Evolutionary conservation across 2,329 filamentous ascomycete species (phyloP), one percentile per base, ranked within the genome.

Genomic region (Byssothecium circinans): DNA sequence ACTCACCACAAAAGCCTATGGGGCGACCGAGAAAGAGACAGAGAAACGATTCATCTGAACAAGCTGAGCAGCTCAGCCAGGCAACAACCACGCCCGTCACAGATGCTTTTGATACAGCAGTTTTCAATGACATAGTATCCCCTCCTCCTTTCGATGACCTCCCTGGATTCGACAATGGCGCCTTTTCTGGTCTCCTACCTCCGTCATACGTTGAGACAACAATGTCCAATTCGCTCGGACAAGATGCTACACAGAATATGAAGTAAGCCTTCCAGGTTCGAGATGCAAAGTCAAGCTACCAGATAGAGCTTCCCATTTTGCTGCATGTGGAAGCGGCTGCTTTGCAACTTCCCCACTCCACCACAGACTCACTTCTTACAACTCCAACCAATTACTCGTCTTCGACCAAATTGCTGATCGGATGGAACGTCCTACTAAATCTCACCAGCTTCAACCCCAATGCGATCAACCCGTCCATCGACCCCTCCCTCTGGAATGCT

Each of bases 1-100:
- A 78, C 57, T 78, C 75, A 19, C 61, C 64, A 2, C 75, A 75
- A 43, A 78, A 77, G 58, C 71, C 66, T 29, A 80, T 79, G 77
- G 77, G 77, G 8, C 59, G 77, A 35, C 77, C 77, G n/a, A 72
- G 73, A 50, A 80, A 79, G 58, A 68, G 76, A 42, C 61, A 63
- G 48, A 61, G 70, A 40, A 64, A 67, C n/a, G 65, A 57, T 41
- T 45, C 41, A 12, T 52, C 27, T 10, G 45, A 48, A 20, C 36
- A 46, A 27, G 33, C 35, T 20, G 25, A 43, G 20, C 52, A 52
- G 27, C 34, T 32, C 15, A 46, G 42, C 18, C 36, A 25, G 14
- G 14, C 44, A 11, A 45, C 48, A 18, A 19, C 39, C n/a, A 38
- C 27, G 14, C 32, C 44, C 22, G 22, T 29, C n/a, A 15, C 42